Conservation (phyloP, 371 early-diverging fungal species). For the Basidiobolus meristosporus region DNA sequence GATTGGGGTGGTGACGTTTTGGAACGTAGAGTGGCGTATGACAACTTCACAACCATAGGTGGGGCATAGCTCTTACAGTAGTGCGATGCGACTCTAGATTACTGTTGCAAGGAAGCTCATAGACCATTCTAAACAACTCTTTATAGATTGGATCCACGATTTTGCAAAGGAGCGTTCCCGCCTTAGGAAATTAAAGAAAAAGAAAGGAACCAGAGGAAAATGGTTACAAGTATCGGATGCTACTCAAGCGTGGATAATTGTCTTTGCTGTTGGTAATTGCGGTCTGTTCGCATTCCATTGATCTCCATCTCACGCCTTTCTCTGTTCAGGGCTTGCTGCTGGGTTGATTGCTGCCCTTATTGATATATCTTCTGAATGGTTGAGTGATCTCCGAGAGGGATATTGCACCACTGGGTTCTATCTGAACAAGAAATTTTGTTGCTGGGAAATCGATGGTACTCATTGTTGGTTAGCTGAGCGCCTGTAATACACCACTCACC, state of each 20-base stretch:
- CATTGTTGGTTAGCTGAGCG: constrained; percentile 1
- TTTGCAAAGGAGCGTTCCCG: not conserved
- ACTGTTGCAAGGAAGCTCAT: not conserved
- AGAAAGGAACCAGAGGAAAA: not conserved
- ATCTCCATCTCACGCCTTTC: not conserved
- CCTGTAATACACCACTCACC: not conserved
- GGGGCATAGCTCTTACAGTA: not conserved
- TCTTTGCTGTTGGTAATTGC: not conserved
- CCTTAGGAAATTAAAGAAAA: not conserved
- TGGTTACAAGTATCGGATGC: not conserved
- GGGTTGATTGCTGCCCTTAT: constrained; percentile 70
- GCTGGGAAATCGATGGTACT: constrained; percentile 51
- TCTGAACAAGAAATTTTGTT: constrained; percentile 76
- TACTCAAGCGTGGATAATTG: not conserved
- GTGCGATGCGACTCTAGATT: too few relatives aligned
- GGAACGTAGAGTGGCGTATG: too few relatives aligned
- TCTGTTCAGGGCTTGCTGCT: constrained; percentile 26
- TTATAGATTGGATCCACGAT: not conserved
- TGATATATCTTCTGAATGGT: constrained; percentile 56
- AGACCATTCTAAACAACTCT: not conserved
- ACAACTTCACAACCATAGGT: not conserved
- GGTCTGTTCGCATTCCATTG: not conserved
- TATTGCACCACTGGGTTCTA: constrained; percentile 73
- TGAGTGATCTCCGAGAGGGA: constrained; percentile 64
- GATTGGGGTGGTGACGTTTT: too few relatives aligned